Conservation (phyloP, 148 eudicot genomes). For the Rhododendron kiyosumense region DNA sequence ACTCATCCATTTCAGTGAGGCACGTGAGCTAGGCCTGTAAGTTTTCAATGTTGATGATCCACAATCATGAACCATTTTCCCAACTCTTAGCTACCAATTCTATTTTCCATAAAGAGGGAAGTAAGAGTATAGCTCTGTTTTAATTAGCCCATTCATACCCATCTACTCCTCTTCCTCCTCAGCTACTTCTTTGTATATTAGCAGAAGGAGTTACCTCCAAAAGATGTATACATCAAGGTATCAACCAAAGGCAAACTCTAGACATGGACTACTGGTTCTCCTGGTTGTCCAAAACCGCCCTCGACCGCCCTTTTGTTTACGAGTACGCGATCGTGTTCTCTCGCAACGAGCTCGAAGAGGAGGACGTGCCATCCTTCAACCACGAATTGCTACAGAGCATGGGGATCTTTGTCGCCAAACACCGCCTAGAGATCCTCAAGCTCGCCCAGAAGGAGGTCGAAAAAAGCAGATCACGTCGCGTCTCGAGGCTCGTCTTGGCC, state of each 20-base stretch:
- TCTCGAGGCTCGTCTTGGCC: conserved; percentile 16
- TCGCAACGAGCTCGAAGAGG: conserved; percentile 31
- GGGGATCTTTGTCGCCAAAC: conserved; percentile 34
- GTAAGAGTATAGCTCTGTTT: neutral
- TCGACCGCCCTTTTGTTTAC: conserved; percentile 19
- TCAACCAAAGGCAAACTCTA: neutral
- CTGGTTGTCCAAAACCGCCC: conserved; percentile 33
- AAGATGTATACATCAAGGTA: neutral
- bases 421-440: conserved; percentile 40
- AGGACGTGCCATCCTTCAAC: conserved; percentile 32
- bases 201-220: neutral
- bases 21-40: neutral
- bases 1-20: neutral
- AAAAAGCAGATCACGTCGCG: neutral
- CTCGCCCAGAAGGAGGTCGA: conserved; percentile 15
- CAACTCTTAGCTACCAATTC: neutral
- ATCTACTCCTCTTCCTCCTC: too few relatives aligned
- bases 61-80: neutral
- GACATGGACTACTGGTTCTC: conserved; percentile 38
- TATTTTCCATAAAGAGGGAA: neutral
- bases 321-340: conserved; percentile 28
- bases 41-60: neutral
- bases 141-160: too few relatives aligned
- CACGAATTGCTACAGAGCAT: conserved; percentile 43
- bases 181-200: neutral